Base-by-base conservation (phyloP, 208 protist genomes). In the Trypanosoma cruzi region DNA sequence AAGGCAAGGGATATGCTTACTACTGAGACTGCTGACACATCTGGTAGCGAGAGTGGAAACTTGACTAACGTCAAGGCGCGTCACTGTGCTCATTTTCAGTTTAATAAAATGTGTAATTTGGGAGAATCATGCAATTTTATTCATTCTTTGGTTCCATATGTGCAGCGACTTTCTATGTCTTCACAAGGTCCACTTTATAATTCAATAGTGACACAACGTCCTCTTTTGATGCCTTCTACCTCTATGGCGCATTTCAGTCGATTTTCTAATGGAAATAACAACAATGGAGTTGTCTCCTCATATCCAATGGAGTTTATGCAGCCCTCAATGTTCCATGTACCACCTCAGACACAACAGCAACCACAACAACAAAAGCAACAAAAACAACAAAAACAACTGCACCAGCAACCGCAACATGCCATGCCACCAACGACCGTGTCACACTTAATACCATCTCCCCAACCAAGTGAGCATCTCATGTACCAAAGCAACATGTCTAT, bases 41-140 rank as follows among this genome's bases (percentile, higher is more conserved):
- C 32, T 7, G 40, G 29, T 5, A 42, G 34, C 48, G 67, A 53
- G 31, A 37, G 10, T 34, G 37, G 26, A 26, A 58, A 52, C 31
- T 31, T 61, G 13, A 59, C 32, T 16, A 65, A 75, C 36, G 29
- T 87, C 29, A 84, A 83, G 32, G 58, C 79, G 18, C 79, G 82
- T 18, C 87, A 93, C 68, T 93, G 87, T 62, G 87, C 87, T 4
- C 87, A 93, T 67, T 93, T 93, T 48, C 87, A 93, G 75, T 90
- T 90, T 55, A 93, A 90, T 62, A 76, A 81, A 24, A 86, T 93
- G 79, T 93, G 87, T 63, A 82, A 88, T 50, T 57, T 88, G 4
- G 87, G 87, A 16, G 48, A 55, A 7, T 65, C 61, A 0, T 93
- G 87, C 67, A 78, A 82, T 60, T 93, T 93, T 50, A 90, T 93